Percentiles rank a stretch among this genome's conserved stretches.
phyloP scores from a whole-genome alignment of 2,329 filamentous ascomycete genomes.

The Hymenoscyphus infarciens region DNA sequence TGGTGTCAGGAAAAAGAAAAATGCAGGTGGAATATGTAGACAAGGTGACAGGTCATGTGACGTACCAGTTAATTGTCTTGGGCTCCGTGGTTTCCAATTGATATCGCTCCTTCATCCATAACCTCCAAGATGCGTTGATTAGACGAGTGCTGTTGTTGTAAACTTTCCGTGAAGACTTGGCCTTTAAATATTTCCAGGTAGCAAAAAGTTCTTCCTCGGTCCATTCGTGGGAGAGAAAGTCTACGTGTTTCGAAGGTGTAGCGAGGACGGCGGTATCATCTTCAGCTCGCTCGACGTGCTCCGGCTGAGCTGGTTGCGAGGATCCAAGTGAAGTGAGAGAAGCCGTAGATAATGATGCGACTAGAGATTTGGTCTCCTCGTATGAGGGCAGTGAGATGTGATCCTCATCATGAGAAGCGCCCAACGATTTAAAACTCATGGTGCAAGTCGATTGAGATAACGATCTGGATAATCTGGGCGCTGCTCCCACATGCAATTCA shows the following conservation, averaged over 20 bases:
- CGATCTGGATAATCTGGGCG: conserved; percentile 6
- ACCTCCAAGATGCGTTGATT: conserved; percentile 94
- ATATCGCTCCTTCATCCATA: conserved; percentile 90
- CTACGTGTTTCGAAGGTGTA: conserved; percentile 56
- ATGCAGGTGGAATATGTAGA: background rate
- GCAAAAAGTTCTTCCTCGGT: conserved; percentile 94
- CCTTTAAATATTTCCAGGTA: conserved; percentile 88
- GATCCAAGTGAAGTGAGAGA: background rate
- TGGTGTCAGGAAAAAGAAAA: too few relatives aligned
- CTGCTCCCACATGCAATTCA: conserved; percentile 3
- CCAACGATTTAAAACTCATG: background rate
- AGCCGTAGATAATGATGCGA: background rate
- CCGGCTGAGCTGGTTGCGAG: background rate
- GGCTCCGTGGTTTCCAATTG: conserved; percentile 80
- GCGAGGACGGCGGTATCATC: conserved; percentile 8
- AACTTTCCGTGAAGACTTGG: conserved; percentile 62
- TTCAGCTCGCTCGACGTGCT: conserved; percentile 2
- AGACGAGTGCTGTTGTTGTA: conserved; percentile 77
- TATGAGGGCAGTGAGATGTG: conserved; percentile 11
- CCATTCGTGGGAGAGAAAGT: conserved; percentile 96
- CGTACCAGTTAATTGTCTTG: conserved; percentile 79
- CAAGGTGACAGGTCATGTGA: background rate
- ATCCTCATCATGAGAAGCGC: background rate
- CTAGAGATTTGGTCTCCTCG: conserved; percentile 4
- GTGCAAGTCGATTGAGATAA: conserved; percentile 4